phyloP scores from a whole-genome alignment of 2,329 filamentous ascomycete genomes.

The Lasiodiplodia sp. region DNA sequence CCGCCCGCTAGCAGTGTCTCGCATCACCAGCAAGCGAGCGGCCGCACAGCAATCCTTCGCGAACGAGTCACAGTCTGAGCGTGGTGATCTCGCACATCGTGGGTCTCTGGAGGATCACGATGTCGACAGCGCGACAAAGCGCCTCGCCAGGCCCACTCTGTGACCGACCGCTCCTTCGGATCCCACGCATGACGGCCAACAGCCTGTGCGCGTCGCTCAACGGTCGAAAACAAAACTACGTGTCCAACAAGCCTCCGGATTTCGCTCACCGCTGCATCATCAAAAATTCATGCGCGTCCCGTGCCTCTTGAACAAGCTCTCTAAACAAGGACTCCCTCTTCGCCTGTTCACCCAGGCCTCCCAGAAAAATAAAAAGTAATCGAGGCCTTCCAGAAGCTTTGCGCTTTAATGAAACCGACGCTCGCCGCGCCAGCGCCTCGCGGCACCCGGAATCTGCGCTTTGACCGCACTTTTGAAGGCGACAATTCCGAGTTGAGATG shows the following conservation, averaged over 20 bases:
- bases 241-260: constrained; percentile 10
- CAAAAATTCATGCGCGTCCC: constrained; percentile 24
- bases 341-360: neutral
- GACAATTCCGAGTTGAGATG: constrained; percentile 9
- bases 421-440: constrained; percentile 18
- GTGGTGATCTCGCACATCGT: constrained; percentile 25
- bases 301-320: neutral
- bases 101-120: constrained; percentile 26
- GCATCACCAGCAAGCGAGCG: constrained; percentile 22
- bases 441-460: constrained; percentile 24
- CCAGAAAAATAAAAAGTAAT: neutral
- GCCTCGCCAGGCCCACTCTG: constrained; percentile 24
- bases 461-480: constrained; percentile 26
- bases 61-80: constrained; percentile 17
- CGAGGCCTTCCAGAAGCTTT: constrained; percentile 24
- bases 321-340: constrained; percentile 12
- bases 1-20: constrained; percentile 23
- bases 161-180: constrained; percentile 25
- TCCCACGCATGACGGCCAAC: constrained; percentile 24
- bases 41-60: constrained; percentile 24
- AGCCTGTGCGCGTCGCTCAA: constrained; percentile 23
- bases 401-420: constrained; percentile 23
- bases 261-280: constrained; percentile 17
- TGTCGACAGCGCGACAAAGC: constrained; percentile 27
- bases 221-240: constrained; percentile 20